These are phyloP conservation scores for Coniferiporia sulphurascens DNA, from an alignment of 1,284 basidiomycete species.

Conservation along the genomic window DNA sequence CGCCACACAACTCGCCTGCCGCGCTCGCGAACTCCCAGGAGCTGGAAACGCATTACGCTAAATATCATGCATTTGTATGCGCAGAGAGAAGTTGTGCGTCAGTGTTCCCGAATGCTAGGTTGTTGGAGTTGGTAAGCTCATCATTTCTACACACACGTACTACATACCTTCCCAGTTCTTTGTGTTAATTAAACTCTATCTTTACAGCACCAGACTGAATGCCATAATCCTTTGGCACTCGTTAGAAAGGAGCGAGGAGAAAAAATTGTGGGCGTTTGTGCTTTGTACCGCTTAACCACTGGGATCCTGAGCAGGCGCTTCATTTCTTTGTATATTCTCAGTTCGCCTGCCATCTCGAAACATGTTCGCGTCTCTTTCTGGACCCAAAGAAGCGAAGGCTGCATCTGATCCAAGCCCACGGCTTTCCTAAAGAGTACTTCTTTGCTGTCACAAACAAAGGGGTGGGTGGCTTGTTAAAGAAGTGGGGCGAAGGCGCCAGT, in stretches of 20 bases:
- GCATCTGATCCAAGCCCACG: slow-evolving; percentile 79
- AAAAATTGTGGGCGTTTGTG: slow-evolving; percentile 64
- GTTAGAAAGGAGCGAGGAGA: slow-evolving; percentile 77
- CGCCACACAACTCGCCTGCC: slow-evolving; percentile 48
- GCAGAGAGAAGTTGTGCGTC: slow-evolving; percentile 61
- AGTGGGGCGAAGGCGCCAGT: slow-evolving; percentile 77
- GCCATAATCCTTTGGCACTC: slow-evolving; percentile 77
- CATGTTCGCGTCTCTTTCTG: slow-evolving; percentile 61
- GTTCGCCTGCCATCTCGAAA: slow-evolving; percentile 77
- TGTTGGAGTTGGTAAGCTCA: slow-evolving; percentile 68
- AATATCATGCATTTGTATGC: slow-evolving; percentile 81
- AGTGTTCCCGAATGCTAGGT: slow-evolving; percentile 80
- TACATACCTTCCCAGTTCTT: background rate
- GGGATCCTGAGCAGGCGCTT: background rate
- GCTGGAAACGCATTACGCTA: slow-evolving; percentile 77
- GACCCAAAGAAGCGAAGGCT: slow-evolving; percentile 75
- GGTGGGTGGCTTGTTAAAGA: slow-evolving; percentile 66
- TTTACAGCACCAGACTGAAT: slow-evolving; percentile 77
- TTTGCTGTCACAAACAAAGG: slow-evolving; percentile 88
- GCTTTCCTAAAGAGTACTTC: slow-evolving; percentile 83
- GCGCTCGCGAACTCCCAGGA: slow-evolving; percentile 56
- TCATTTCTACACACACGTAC: slow-evolving; percentile 17
- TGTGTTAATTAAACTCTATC: background rate
- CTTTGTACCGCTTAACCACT: slow-evolving; percentile 1
- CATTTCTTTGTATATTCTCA: slow-evolving; percentile 28